phyloP scores from a whole-genome alignment of 805 yeast genomes.

The Candida maris region DNA sequence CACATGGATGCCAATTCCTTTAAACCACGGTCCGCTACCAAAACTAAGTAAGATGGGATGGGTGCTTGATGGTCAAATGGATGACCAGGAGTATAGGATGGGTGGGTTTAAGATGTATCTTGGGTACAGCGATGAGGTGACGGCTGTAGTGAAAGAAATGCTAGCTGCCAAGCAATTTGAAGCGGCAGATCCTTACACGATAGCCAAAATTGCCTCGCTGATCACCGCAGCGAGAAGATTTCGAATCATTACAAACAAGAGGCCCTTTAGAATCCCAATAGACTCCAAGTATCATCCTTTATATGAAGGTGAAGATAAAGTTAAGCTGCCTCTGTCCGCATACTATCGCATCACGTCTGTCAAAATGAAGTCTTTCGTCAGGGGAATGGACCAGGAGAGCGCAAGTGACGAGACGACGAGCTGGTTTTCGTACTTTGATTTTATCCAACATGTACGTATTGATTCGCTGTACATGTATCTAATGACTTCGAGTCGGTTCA shows the following conservation, averaged over 20 bases:
- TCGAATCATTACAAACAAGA: constrained; percentile 19
- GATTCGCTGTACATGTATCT: constrained; percentile 34
- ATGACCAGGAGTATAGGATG: constrained; percentile 8
- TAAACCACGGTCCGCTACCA: constrained; percentile 23
- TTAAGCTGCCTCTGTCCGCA: constrained; percentile 17
- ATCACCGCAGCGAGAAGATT: constrained; percentile 23
- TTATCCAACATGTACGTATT: constrained; percentile 30
- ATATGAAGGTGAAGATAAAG: constrained; percentile 25
- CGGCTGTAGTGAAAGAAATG: constrained; percentile 23
- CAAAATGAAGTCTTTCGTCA: constrained; percentile 9
- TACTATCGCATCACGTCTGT: constrained; percentile 20
- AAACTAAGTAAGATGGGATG: constrained; percentile 25
- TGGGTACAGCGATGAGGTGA: constrained; percentile 28
- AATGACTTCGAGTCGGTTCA: constrained; percentile 27
- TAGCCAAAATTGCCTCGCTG: constrained; percentile 18
- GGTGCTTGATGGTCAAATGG: constrained; percentile 21
- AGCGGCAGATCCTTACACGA: constrained; percentile 11
- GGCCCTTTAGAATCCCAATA: constrained; percentile 23
- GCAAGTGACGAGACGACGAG: constrained; percentile 9
- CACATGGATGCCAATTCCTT: constrained; percentile 26
- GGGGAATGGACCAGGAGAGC: constrained; percentile 1
- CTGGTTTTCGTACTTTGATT: constrained; percentile 29
- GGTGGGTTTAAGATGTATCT: constrained; percentile 27
- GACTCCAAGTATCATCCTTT: constrained; percentile 27
- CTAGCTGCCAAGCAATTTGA: constrained; percentile 13